phyloP scores from a whole-genome alignment of 306 rosid genomes.

The Castanea sativa region DNA sequence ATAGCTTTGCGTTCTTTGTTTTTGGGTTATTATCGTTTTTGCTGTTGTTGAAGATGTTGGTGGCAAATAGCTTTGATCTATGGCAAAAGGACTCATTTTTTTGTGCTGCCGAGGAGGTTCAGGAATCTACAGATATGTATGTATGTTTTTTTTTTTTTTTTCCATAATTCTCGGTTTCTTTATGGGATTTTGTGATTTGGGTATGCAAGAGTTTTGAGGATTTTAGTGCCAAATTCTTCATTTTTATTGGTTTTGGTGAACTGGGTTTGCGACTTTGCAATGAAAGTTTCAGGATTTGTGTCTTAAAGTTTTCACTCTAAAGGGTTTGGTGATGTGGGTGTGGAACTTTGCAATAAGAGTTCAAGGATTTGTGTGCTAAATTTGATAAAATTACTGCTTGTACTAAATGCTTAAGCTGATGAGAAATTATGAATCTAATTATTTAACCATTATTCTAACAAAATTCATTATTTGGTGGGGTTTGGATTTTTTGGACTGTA shows the following conservation, averaged over 20 bases:
- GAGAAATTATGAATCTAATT: too few relatives aligned
- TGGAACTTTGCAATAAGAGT: neutral
- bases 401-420: too few relatives aligned
- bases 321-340: constrained; percentile 9
- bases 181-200: constrained; percentile 13
- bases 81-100: constrained; percentile 93
- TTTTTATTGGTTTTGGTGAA: neutral
- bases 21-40: neutral
- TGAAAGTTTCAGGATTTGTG: neutral
- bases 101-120: constrained; percentile 97
- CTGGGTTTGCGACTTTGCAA: neutral
- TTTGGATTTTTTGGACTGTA: neutral
- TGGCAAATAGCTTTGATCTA: constrained; percentile 84
- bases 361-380: neutral
- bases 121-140: constrained; percentile 95
- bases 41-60: constrained; percentile 56
- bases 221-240: constrained; percentile 7
- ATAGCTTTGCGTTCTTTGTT: neutral
- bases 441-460: too few relatives aligned
- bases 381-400: too few relatives aligned
- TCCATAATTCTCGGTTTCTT: neutral
- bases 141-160: constrained; percentile 11
- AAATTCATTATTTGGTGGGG: neutral
- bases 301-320: neutral
- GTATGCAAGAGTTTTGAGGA: constrained; percentile 14